A percentile compares a stretch with the other conserved stretches of the same genome.
These are phyloP conservation scores for Vaccinium macrocarpon DNA, from an alignment of 148 eudicot species.

Conservation along the genomic window DNA sequence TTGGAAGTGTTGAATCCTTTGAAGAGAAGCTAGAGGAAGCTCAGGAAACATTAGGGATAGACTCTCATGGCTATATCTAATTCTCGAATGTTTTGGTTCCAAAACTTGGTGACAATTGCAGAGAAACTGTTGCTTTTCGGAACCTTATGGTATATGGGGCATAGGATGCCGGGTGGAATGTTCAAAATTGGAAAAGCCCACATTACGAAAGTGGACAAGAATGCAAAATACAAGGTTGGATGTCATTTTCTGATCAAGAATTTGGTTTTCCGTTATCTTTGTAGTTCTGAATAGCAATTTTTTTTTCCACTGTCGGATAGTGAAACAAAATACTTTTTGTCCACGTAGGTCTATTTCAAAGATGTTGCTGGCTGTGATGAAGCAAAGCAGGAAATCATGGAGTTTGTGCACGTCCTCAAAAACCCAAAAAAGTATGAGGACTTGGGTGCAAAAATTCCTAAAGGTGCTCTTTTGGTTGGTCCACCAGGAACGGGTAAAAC, in stretches of 20 bases:
- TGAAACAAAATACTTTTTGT: background rate
- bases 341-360: conserved; percentile 55
- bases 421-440: conserved; percentile 83
- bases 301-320: background rate
- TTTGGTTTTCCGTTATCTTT: conserved; percentile 3
- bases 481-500: conserved; percentile 98
- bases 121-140: conserved; percentile 67
- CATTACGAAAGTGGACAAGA: conserved; percentile 71
- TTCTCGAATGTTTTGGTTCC: conserved; percentile 69
- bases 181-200: conserved; percentile 83
- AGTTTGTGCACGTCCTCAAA: conserved; percentile 90
- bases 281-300: background rate
- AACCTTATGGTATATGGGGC: conserved; percentile 58
- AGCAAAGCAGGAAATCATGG: conserved; percentile 81
- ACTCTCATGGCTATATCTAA: conserved; percentile 59
- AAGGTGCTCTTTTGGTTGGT: conserved; percentile 92
- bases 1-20: conserved; percentile 81
- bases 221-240: conserved; percentile 75
- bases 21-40: conserved; percentile 91
- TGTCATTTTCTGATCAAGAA: conserved; percentile 6
- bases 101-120: conserved; percentile 60
- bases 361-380: conserved; percentile 86
- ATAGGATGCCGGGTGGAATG: conserved; percentile 71
- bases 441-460: conserved; percentile 86
- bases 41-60: conserved; percentile 68